These are phyloP conservation scores for Benincasa hispida DNA, from an alignment of 306 rosid species.

Conservation along the genomic window DNA sequence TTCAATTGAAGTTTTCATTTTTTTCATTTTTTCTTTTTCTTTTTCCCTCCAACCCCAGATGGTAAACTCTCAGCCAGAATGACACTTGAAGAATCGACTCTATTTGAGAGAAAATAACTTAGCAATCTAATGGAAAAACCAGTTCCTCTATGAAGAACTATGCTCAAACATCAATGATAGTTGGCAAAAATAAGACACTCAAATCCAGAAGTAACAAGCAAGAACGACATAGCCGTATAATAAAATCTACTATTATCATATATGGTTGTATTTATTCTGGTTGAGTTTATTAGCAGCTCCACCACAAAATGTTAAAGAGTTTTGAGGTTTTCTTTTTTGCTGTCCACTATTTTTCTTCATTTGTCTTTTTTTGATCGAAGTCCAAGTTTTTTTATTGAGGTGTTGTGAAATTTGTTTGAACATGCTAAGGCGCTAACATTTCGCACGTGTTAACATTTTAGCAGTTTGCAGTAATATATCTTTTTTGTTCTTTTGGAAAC, in stretches of 20 bases:
- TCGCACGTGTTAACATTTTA: background rate
- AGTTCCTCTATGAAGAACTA: background rate
- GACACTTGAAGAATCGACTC: background rate
- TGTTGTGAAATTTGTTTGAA: background rate
- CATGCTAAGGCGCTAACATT: background rate
- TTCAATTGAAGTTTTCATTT: background rate
- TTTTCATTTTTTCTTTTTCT: no score
- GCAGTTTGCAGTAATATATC: background rate
- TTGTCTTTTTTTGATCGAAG: background rate
- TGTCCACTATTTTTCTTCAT: background rate
- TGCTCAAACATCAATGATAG: background rate
- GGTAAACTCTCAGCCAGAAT: background rate
- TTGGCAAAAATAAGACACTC: background rate
- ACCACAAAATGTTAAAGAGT: background rate
- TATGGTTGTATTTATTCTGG: slow-evolving; percentile 1
- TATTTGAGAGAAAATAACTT: background rate
- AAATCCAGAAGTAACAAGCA: background rate
- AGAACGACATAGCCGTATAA: background rate
- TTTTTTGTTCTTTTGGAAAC: background rate
- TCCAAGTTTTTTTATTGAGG: slow-evolving; percentile 4
- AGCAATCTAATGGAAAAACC: background rate
- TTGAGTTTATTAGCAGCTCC: slow-evolving; percentile 8
- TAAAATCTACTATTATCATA: background rate
- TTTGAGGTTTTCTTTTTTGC: background rate
- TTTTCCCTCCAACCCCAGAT: background rate